These are phyloP conservation scores for Rhodamnia rubescens DNA, from an alignment of 345 rosid species.

Conservation along the genomic window DNA sequence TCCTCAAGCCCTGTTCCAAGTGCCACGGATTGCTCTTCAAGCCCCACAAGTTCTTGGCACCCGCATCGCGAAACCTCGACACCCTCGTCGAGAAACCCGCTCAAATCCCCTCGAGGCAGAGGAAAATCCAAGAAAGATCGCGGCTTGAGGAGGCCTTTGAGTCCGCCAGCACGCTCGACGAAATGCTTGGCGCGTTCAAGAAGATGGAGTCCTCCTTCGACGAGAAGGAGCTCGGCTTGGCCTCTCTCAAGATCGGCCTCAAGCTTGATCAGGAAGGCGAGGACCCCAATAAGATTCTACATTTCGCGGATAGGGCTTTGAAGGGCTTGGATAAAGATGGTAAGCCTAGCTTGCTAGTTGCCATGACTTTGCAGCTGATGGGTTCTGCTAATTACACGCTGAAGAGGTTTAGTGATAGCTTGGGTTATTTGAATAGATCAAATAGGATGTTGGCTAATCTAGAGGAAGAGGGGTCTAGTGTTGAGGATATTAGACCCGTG, in stretches of 20 bases:
- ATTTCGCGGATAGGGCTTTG: constrained; percentile 61
- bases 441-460: constrained; percentile 51
- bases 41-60: constrained; percentile 18
- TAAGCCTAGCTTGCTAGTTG: constrained; percentile 40
- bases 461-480: constrained; percentile 37
- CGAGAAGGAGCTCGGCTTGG: constrained; percentile 65
- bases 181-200: constrained; percentile 60
- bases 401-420: constrained; percentile 67
- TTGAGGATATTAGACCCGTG: constrained; percentile 57
- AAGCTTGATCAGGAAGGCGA: constrained; percentile 84
- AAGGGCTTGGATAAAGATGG: constrained; percentile 41
- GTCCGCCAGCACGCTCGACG: constrained; percentile 63
- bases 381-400: constrained; percentile 63
- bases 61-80: constrained; percentile 33
- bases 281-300: constrained; percentile 55
- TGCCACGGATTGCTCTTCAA: constrained; percentile 19
- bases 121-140: constrained; percentile 40
- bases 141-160: constrained; percentile 84
- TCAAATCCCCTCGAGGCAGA: constrained; percentile 42
- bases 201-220: constrained; percentile 65
- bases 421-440: constrained; percentile 72
- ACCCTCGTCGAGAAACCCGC: constrained; percentile 39
- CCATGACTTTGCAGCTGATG: constrained; percentile 70
- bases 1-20: constrained; percentile 25
- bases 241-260: constrained; percentile 68